These are phyloP conservation scores for Coccomyxa sp. DNA, from an alignment of 139 green algal genomes.

Conservation along the genomic window DNA sequence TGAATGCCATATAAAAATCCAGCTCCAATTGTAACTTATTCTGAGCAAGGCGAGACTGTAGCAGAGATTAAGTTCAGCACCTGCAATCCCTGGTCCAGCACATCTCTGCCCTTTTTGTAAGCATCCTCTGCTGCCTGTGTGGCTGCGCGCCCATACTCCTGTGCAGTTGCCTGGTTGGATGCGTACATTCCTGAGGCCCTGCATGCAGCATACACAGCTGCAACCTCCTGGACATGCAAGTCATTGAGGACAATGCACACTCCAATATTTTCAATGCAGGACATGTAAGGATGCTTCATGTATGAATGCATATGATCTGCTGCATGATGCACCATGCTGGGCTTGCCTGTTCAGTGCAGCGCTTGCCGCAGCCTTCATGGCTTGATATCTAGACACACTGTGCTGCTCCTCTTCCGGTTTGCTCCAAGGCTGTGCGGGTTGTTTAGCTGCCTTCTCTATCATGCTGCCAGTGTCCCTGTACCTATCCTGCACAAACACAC, in stretches of 20 bases:
- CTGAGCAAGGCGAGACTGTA: not conserved
- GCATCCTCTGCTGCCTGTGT: not conserved
- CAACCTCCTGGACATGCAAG: not conserved
- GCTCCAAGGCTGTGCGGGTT: not conserved
- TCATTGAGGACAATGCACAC: not conserved
- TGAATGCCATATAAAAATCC: not conserved
- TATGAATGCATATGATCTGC: not conserved
- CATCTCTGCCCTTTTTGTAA: not conserved
- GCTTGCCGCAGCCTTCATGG: not conserved
- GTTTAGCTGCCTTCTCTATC: not conserved
- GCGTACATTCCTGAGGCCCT: not conserved
- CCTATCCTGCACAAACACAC: not conserved
- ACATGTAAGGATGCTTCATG: no score
- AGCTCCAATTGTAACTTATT: not conserved
- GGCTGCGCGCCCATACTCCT: not conserved
- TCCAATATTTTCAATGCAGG: not conserved
- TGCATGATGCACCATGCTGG: not conserved
- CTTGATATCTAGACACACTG: not conserved
- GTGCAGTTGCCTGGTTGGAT: not conserved
- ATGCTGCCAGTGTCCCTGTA: not conserved
- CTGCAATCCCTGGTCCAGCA: not conserved
- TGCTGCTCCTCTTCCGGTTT: not conserved
- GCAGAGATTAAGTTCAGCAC: no score
- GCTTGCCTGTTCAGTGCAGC: not conserved
- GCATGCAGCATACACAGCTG: not conserved